phyloP scores from a whole-genome alignment of 192 early-diverging fungal species.

The Coemansia sp. region DNA sequence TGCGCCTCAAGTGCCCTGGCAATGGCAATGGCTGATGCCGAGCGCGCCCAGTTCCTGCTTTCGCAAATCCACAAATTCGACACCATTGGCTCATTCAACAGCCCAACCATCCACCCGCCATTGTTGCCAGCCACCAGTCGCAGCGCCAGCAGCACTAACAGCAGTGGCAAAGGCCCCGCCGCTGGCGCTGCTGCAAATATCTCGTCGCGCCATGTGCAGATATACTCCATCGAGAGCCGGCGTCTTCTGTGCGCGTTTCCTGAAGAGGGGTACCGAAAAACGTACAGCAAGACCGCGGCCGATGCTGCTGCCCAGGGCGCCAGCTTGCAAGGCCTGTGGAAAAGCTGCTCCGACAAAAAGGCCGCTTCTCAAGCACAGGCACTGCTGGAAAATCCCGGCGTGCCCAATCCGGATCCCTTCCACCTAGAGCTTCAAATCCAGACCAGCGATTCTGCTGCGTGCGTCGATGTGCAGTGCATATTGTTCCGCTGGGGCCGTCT shows the following conservation, averaged over 20 bases:
- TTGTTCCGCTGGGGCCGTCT: slow-evolving; percentile 54
- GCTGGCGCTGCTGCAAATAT: slow-evolving; percentile 10
- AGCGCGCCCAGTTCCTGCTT: slow-evolving; percentile 34
- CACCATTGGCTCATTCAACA: slow-evolving; percentile 14
- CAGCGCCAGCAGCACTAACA: slow-evolving; percentile 10
- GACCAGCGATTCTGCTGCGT: not conserved
- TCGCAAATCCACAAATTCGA: slow-evolving; percentile 47
- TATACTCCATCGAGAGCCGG: slow-evolving; percentile 42
- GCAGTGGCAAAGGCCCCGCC: slow-evolving; percentile 7
- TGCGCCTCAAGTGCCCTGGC: slow-evolving; percentile 34
- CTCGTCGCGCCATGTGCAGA: slow-evolving; percentile 47
- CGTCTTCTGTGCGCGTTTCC: slow-evolving; percentile 49
- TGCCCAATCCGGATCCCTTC: slow-evolving; percentile 36
- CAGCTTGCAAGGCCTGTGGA: slow-evolving; percentile 26
- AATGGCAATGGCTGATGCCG: slow-evolving; percentile 21
- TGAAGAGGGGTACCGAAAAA: slow-evolving; percentile 40
- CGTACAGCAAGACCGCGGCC: slow-evolving; percentile 23
- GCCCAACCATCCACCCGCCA: slow-evolving; percentile 4
- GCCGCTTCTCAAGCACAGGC: slow-evolving; percentile 20
- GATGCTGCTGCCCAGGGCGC: slow-evolving; percentile 24
- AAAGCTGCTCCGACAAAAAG: slow-evolving; percentile 30
- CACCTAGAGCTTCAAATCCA: slow-evolving; percentile 37
- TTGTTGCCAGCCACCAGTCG: not conserved
- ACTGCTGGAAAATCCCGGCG: slow-evolving; percentile 19
- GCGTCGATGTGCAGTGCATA: slow-evolving; percentile 33